Evolutionary conservation across 2,329 filamentous ascomycete species (phyloP), one percentile per base, ranked within the genome.

Genomic region (Colletotrichum cereale): DNA sequence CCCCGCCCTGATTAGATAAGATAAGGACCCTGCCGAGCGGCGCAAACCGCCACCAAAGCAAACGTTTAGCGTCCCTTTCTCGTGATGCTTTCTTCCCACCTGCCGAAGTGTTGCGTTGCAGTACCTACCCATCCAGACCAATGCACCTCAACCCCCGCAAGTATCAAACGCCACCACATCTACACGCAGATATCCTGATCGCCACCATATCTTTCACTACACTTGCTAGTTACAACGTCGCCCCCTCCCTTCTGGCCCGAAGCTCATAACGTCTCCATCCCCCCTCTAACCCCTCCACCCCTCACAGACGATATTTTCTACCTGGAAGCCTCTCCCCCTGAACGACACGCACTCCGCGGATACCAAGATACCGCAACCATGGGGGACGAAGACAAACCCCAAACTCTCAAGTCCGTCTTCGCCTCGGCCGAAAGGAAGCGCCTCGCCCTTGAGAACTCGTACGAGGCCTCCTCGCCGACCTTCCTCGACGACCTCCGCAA

Each of bases 401-500:
- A 83, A 73, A 86, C 86, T 3, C 82, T 90, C 63, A 86, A 85
- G 72, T 82, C 84, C 21, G 78, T 85, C 72, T 89, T 86, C 75
- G 79, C 84, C 63, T 79, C 82, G 18, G 88, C 88, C 70, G 88
- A 90, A 76, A 76, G 80, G 57, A 84, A 84, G 75, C 86, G 88
- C n/a, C 78, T 79, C 47, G 78, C 83, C n/a, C 78, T 97, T 62
- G 91, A 94, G 75, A 84, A 84, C 66, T 85, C 88, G n/a, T 87
- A 86, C 75, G 89, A 93, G 78, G 88, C 89, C 68, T 92, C 89
- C 75, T 90, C 89, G 31, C 71, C 63, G 12, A 81, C 85, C 66
- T 96, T 92, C 82, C 89, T 90, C 78, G 87, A 91, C 75, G 90
- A 90, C 76, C 87, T 97, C 75, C 84, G 85, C 71, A 82, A 86